Base-by-base conservation (phyloP, 2,329 filamentous ascomycete genomes). In the Fusarium sp. region DNA sequence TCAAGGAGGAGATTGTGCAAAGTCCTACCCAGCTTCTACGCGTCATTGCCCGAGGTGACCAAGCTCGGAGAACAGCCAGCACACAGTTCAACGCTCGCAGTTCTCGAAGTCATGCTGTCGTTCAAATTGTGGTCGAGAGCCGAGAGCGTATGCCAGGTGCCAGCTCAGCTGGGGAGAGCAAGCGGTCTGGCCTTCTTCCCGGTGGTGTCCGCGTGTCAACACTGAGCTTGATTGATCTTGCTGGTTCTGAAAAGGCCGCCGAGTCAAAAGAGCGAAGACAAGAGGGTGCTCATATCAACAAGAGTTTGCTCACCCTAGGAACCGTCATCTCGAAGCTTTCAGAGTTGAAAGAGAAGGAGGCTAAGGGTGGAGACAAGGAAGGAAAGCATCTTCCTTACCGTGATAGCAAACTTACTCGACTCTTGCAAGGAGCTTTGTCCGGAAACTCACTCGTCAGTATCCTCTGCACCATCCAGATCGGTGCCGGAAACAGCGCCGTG, bases 1-100 rank as follows among this genome's bases (percentile, higher is more conserved):
- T 99, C 70, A 98, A 98, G 82, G 96, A 99, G 83, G 96, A 99
- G 82, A 99, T 99, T 77, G 96, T 99, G 34, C 96, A 99, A 83
- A 98, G 95, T 77, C 96, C 96, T 2, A 98, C 96, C 0, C 96
- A 99, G 81, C 88, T 99, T 31, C 86, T 99, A 50, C 91, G 96
- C 76, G 96, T 99, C 29, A 99, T 99, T 81, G 95, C 96, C 40
- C 90, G 96, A 65, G 96, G 96, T 79, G 96, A 99, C 81, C 92
- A 97, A 80, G 94, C 95, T 27, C 90, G 96, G 78, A 89, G 95
- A 78, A 97, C 95, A 2, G 94, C 94, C 67, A 98, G 95, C 82
- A 99, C 96, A 0, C 96, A 99, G 79, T 99, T 97, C 88, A 99
- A 99, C 80, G 90, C 95, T 22, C 92, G 96, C 77, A 98, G 96